Conservation (phyloP, 306 rosid species). For the Psophocarpus tetragonolobus region DNA sequence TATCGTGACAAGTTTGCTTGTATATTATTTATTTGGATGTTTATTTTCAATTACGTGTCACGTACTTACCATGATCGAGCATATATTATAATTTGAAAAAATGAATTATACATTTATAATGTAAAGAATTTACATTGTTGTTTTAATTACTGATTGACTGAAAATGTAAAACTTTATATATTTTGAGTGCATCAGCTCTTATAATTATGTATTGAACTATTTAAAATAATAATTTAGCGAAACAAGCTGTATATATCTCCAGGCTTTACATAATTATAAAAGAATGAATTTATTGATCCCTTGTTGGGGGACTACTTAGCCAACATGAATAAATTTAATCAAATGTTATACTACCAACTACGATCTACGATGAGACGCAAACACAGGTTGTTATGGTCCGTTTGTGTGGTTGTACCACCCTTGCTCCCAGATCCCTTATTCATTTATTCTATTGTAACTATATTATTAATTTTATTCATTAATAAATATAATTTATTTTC, state of each 20-base stretch:
- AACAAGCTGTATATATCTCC: not conserved
- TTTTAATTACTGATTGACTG: no score
- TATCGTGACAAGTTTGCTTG: not conserved
- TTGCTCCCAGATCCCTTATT: not conserved
- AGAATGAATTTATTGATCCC: not conserved
- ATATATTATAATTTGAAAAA: no score
- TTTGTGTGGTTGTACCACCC: not conserved
- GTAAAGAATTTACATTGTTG: no score
- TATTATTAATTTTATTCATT: not conserved
- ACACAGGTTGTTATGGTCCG: not conserved
- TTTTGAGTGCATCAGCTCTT: no score
- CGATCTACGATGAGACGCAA: not conserved
- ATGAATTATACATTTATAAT: no score
- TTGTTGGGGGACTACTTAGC: not conserved
- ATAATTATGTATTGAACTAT: not conserved
- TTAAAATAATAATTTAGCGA: not conserved
- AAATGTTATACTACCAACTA: constrained; percentile 4
- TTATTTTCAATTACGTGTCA: not conserved
- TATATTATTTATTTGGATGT: not conserved
- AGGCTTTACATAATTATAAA: not conserved
- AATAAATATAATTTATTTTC: not conserved
- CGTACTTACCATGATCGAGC: not conserved
- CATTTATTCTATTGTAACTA: not conserved
- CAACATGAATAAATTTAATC: not conserved
- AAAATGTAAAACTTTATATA: no score